A percentile compares a stretch with the other conserved stretches of the same genome.
These are phyloP conservation scores for Peltaster fructicola DNA, from an alignment of 2,329 filamentous ascomycete species.

Conservation along the genomic window DNA sequence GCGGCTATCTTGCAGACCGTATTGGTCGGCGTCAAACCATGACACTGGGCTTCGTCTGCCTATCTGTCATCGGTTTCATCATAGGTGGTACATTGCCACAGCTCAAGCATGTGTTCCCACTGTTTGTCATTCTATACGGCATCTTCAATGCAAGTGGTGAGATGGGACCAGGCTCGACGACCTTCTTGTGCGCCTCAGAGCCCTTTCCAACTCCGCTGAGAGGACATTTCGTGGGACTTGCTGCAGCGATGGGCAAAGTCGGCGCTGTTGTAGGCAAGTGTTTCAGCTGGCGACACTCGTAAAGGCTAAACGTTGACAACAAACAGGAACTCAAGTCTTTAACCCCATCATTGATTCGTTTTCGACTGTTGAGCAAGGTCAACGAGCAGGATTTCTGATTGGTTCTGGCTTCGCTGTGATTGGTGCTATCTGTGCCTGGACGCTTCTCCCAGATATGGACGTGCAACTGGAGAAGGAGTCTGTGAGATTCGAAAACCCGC, in stretches of 20 bases:
- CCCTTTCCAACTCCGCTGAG: constrained; percentile 72
- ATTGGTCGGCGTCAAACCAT: constrained; percentile 62
- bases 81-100: constrained; percentile 48
- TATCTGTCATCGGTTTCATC: constrained; percentile 65
- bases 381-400: constrained; percentile 78
- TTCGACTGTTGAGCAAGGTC: constrained; percentile 31
- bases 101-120: constrained; percentile 16
- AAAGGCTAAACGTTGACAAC: no score
- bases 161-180: constrained; percentile 45
- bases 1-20: constrained; percentile 58
- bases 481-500: no score
- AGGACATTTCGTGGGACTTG: constrained; percentile 53
- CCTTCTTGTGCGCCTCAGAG: constrained; percentile 68
- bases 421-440: constrained; percentile 45
- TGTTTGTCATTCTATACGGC: constrained; percentile 58
- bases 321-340: constrained; percentile 69
- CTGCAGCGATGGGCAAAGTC: constrained; percentile 53
- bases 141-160: constrained; percentile 62
- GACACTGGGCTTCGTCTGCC: constrained; percentile 48
- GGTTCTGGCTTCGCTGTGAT: constrained; percentile 57
- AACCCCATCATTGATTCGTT: constrained; percentile 43
- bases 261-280: no score
- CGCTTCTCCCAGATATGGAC: constrained; percentile 23
- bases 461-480: constrained; percentile 15
- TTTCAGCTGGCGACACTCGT: no score